Conservation (phyloP, 371 early-diverging fungal genomes). For the Mortierella sp. region DNA sequence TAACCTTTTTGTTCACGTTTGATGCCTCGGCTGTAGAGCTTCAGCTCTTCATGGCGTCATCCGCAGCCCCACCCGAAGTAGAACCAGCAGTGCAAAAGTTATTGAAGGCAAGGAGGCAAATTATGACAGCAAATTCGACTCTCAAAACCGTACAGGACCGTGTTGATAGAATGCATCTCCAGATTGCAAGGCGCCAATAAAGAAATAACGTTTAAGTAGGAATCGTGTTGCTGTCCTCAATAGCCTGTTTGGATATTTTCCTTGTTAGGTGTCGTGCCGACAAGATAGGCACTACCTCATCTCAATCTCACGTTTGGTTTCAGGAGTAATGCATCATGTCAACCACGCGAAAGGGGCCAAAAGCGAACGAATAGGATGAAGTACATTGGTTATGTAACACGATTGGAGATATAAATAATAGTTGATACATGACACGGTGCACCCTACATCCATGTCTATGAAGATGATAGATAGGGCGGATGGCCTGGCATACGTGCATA, state of each 20-base stretch:
- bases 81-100: constrained; percentile 65
- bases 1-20: not conserved
- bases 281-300: too few relatives aligned
- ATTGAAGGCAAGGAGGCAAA: constrained; percentile 61
- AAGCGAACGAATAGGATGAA: too few relatives aligned
- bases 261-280: too few relatives aligned
- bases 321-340: too few relatives aligned
- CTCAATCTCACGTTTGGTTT: too few relatives aligned
- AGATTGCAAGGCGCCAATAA: constrained; percentile 24
- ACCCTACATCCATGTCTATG: not conserved
- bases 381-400: too few relatives aligned
- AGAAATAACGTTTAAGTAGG: not conserved
- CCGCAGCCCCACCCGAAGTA: constrained; percentile 66
- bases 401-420: not conserved
- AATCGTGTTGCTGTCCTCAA: too few relatives aligned
- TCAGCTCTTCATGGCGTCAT: constrained; percentile 63
- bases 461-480: not conserved
- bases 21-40: constrained; percentile 47
- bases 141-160: constrained; percentile 64
- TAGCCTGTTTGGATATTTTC: too few relatives aligned
- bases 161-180: constrained; percentile 60
- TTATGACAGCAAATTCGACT: constrained; percentile 59
- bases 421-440: not conserved
- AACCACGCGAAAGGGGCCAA: too few relatives aligned
- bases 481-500: not conserved